Base-by-base conservation (phyloP, 495 filamentous ascomycete genomes). In the Hyaloscypha hepaticicola region DNA sequence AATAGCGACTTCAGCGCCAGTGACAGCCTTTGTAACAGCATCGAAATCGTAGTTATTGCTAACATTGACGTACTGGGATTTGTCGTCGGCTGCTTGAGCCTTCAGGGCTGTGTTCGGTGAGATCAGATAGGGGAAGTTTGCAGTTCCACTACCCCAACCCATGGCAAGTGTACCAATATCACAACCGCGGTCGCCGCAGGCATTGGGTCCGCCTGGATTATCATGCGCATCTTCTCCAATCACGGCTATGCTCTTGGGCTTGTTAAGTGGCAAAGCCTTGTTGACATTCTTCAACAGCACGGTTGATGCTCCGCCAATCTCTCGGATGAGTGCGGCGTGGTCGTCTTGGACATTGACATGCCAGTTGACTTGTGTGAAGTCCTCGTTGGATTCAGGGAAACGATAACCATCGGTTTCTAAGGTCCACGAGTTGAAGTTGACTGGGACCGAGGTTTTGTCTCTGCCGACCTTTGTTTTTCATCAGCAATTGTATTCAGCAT, bases 351-450 rank as follows among this genome's bases (percentile, higher is more conserved):
- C 95, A 73, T 97, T 87, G 25, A 96, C 87, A 60, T 93, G 91
- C 64, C 83, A 79, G 77, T 99, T 99, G 77, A 97, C 84, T 63
- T 87, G 82, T 55, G 80, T 77, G 66, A 83, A 85, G 53, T 82
- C 87, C 65, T 87, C 79, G 12, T 77, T 70, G 19, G 85, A 88
- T 27, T 80, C 80, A 66, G 72, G 80, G 76, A 96, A 86, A 34
- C 85, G 71, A 58, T 83, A 87, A 24, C 90, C 91, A 66, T 82
- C 90, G 4, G 92, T 93, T 64, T 91, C 87, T 0, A 72, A 66
- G 7, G 88, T 94, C 92, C 94, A 97, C 7, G 91, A 90, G 73
- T 88, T 87, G 77, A 97, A 96, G 80, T 93, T 97, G 72, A 89
- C 86, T 26, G 87, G 87, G 19, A 85, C 80, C 49, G 51, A 48